Base-by-base conservation (phyloP, 345 rosid species). In the Brassica napus region DNA sequence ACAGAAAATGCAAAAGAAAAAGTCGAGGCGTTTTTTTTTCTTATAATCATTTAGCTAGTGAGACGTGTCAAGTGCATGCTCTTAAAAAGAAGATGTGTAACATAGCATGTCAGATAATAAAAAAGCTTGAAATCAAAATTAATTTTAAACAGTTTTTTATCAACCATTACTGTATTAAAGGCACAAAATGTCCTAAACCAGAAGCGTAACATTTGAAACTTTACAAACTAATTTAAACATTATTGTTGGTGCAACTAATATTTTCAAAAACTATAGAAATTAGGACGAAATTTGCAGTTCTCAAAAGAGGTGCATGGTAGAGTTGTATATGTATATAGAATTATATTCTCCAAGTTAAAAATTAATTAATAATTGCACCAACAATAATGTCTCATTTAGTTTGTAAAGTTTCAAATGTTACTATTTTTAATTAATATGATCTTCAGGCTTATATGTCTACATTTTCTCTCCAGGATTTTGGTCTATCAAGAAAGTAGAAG, bases 401-500 rank as follows among this genome's bases (percentile, higher is more conserved):
- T 4, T 14, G 6, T 49, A 49, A 4, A 14, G 55, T 49, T 49
- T 49, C 16, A 49, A 49, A 49, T 49, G 16, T 49, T 14, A n/a
- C 55, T 49, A 49, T 49, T 49, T 10, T 12, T 12, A 49, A 4
- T 49, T 49, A 49, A 14, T 49, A 4, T 49, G 55, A 14, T 49
- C 55, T 12, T 14, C 55, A 49, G 5, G 55, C 8, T 49, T 49
- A 49, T 14, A 14, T 49, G 16, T 14, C 55, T 14, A 49, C 55
- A 61, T 68, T 74, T 79, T 80, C 66, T 75, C 68, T 57, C 39
- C 28, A 75, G 59, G 26, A 69, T 75, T 70, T 70, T 65, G 80
- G 83, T 65, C 79, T 75, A 57, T 32, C 26, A 71, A 42, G 4
- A 80, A 75, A 70, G 63, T 54, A 63, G 57, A 72, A 68, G 44